phyloP scores from a whole-genome alignment of 345 rosid species.

The Gossypium ekmanianum region DNA sequence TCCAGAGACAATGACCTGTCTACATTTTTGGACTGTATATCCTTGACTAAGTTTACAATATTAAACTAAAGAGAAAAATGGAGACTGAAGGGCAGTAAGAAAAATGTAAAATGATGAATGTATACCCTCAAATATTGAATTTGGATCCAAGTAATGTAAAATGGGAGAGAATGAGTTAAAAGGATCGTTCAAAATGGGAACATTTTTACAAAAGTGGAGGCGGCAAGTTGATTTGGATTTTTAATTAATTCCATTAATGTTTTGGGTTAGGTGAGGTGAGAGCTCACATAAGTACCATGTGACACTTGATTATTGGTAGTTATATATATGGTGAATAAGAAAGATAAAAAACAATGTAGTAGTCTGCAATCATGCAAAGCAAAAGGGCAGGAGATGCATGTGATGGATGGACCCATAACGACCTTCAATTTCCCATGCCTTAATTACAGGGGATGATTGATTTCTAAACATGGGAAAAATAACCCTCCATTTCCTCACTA shows the following conservation, averaged over 20 bases:
- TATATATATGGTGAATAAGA: not conserved
- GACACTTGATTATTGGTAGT: constrained; percentile 6
- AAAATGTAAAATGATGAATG: too few relatives aligned
- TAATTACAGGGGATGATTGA: constrained; percentile 10
- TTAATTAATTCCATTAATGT: not conserved
- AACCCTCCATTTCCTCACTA: too few relatives aligned
- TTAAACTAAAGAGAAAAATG: too few relatives aligned
- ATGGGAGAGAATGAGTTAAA: too few relatives aligned
- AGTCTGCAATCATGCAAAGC: constrained; percentile 10
- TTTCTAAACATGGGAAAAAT: not conserved
- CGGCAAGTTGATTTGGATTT: not conserved
- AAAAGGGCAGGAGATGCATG: constrained; percentile 13
- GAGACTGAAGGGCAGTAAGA: too few relatives aligned
- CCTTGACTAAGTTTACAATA: too few relatives aligned
- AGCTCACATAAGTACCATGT: constrained; percentile 7
- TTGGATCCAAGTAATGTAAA: too few relatives aligned
- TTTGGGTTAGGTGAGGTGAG: constrained; percentile 9
- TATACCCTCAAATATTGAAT: too few relatives aligned
- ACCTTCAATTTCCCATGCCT: constrained; percentile 12
- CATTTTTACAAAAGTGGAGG: not conserved
- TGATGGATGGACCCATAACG: not conserved
- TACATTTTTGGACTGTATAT: too few relatives aligned
- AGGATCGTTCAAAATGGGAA: too few relatives aligned
- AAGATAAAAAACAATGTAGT: not conserved
- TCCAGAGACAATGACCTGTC: too few relatives aligned